Evolutionary conservation across 2,329 filamentous ascomycete species (phyloP).

Genomic region (Microascus cirrosus): DNA sequence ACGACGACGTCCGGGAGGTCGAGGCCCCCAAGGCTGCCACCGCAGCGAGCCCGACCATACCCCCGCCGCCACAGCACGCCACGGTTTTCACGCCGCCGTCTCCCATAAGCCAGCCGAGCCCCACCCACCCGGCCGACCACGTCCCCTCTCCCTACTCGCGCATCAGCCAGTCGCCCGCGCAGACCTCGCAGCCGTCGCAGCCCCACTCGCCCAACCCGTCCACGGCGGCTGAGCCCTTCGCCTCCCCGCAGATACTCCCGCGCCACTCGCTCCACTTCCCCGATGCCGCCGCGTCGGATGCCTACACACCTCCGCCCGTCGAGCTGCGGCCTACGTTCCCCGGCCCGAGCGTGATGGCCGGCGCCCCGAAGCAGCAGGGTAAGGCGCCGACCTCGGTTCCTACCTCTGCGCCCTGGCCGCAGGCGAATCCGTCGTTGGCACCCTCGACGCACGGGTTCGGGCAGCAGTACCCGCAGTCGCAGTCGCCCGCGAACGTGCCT

Average conservation of each 20-base stretch:
- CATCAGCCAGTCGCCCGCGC: constrained; percentile 3
- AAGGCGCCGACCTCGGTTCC: background rate
- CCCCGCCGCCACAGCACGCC: constrained; percentile 11
- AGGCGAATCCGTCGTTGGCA: background rate
- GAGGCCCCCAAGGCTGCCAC: constrained; percentile 7
- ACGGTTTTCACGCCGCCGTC: constrained; percentile 16
- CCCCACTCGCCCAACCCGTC: constrained; percentile 8
- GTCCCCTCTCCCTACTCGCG: constrained; percentile 5
- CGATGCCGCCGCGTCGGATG: background rate
- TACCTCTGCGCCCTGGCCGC: background rate
- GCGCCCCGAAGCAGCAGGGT: background rate
- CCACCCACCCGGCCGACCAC: constrained; percentile 1
- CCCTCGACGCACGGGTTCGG: background rate
- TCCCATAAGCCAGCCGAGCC: constrained; percentile 17
- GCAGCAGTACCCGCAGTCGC: background rate
- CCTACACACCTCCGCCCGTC: background rate
- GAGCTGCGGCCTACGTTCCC: background rate
- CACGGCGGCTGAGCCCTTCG: background rate
- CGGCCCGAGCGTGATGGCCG: constrained; percentile 2
- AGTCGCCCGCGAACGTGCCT: background rate
- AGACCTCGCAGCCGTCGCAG: constrained; percentile 1
- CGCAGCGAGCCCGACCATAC: constrained; percentile 14
- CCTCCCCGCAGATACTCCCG: background rate
- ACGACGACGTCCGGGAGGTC: constrained; percentile 34
- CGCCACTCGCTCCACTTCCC: constrained; percentile 1